phyloP scores from a whole-genome alignment of 1,284 basidiomycete genomes.

The Pisolithus thermaeus region DNA sequence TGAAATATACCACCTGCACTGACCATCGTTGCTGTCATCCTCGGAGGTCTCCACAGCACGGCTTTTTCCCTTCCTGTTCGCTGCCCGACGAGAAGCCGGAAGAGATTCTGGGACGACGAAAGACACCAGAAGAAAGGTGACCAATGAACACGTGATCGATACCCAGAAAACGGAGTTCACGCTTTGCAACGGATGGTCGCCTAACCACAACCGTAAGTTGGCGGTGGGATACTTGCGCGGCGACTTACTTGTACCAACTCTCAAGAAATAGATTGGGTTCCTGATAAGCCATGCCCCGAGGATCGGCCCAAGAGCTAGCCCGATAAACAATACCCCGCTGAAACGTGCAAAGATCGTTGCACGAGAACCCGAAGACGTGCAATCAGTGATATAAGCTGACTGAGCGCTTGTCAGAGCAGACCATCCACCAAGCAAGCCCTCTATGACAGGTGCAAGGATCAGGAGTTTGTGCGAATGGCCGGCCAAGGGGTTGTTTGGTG shows the following conservation, averaged over 20 bases:
- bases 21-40: slow-evolving; percentile 6
- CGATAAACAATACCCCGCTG: slow-evolving; percentile 63
- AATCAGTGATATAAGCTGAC: slow-evolving; percentile 83
- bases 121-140: slow-evolving; percentile 48
- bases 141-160: slow-evolving; percentile 39
- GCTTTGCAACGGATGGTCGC: slow-evolving; percentile 23
- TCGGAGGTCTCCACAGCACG: slow-evolving; percentile 20
- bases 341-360: slow-evolving; percentile 79
- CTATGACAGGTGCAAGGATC: slow-evolving; percentile 75
- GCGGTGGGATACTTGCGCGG: background rate
- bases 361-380: slow-evolving; percentile 79
- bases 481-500: slow-evolving; percentile 57
- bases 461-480: slow-evolving; percentile 69
- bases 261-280: slow-evolving; percentile 40
- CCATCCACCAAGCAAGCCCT: slow-evolving; percentile 86
- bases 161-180: slow-evolving; percentile 60
- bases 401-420: slow-evolving; percentile 73
- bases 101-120: slow-evolving; percentile 64
- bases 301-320: slow-evolving; percentile 68
- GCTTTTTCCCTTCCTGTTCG: slow-evolving; percentile 30
- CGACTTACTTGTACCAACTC: slow-evolving; percentile 19
- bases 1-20: background rate
- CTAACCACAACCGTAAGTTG: slow-evolving; percentile 11
- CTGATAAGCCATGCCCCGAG: slow-evolving; percentile 69
- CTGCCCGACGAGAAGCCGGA: slow-evolving; percentile 37